These are phyloP conservation scores for Hymenoscyphus scutula DNA, from an alignment of 2,329 filamentous ascomycete species.

Conservation along the genomic window DNA sequence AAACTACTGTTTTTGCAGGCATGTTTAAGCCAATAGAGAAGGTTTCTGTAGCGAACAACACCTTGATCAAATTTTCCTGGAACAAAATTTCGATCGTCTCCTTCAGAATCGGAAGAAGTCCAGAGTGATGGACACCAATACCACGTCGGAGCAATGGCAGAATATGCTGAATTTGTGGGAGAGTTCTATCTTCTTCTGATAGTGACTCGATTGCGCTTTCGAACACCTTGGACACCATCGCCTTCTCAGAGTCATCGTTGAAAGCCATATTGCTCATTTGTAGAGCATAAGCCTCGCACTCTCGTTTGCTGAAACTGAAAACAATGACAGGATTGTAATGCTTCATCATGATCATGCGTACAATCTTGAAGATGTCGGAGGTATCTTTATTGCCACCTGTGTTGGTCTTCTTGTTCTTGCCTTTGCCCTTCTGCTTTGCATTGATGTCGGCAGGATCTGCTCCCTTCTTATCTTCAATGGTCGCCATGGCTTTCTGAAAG, in stretches of 20 bases:
- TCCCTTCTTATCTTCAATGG: constrained; percentile 84
- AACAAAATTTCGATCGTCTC: constrained; percentile 99
- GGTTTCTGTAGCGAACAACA: constrained; percentile 95
- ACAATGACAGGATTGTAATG: constrained; percentile 98
- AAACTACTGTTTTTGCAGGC: constrained; percentile 99
- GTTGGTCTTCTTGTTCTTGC: constrained; percentile 87
- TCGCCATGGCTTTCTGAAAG: constrained; percentile 92
- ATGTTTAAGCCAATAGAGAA: constrained; percentile 99
- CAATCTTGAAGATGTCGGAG: constrained; percentile 93
- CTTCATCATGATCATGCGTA: constrained; percentile 98
- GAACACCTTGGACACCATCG: constrained; percentile 92
- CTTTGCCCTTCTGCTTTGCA: constrained; percentile 79
- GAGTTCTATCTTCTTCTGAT: constrained; percentile 82
- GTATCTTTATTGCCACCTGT: constrained; percentile 74
- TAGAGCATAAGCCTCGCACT: constrained; percentile 88
- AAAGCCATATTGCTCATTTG: constrained; percentile 85
- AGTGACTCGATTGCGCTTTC: constrained; percentile 88
- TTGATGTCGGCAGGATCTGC: constrained; percentile 76
- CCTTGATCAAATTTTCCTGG: constrained; percentile 96
- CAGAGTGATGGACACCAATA: constrained; percentile 96
- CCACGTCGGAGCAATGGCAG: constrained; percentile 84
- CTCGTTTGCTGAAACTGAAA: constrained; percentile 98
- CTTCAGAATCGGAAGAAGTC: constrained; percentile 90
- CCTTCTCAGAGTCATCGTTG: constrained; percentile 94
- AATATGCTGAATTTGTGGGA: constrained; percentile 89